Evolutionary conservation across 805 yeast species (phyloP), one percentile per base, ranked within the genome.

Genomic region (Maudiozyma bulderi): DNA sequence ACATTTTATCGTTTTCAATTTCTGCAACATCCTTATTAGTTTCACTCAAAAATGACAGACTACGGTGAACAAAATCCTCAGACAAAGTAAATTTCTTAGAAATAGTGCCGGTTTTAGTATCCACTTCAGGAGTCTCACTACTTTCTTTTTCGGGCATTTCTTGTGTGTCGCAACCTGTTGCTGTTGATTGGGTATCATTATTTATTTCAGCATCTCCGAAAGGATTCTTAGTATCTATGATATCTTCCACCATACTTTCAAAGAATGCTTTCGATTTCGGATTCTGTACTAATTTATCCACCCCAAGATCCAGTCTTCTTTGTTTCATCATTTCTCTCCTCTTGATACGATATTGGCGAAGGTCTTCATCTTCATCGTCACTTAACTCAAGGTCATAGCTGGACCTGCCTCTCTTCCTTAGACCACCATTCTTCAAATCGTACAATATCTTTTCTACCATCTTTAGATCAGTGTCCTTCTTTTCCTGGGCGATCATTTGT

Each of bases 401-500:
- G 4, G 71, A 73, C 31, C 74, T 70, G 1, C 78, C 80, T 48
- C 80, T 67, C 55, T 77, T 83, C 14, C 83, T 73, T 57, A 86
- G 77, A 26, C 79, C 79, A 54, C 89, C 93, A 47, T 80, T 81
- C 55, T 83, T 81, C 48, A 86, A 69, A 62, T 86, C 95, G 50
- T 80, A 80, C 51, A 80, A 73, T 50, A 86, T 78, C 62, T 75
- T 82, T 59, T 80, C 81, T 47, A 86, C 77, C 67, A 80, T 74
- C 50, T 74, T 73, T 48, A 78, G 73, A 64, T 86, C 95, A 39
- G 75, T 73, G 47, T 75, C 76, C 28, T 78, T 77, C 51, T 81
- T 80, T 48, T 81, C 82, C 50, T 77, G 76, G 59, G 79, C 76
- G 43, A 81, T 71, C 59, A 75, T 73, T 47, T 74, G 73, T 48